These are phyloP conservation scores for Fusarium luffae DNA, from an alignment of 2,329 filamentous ascomycete genomes.

Conservation along the genomic window DNA sequence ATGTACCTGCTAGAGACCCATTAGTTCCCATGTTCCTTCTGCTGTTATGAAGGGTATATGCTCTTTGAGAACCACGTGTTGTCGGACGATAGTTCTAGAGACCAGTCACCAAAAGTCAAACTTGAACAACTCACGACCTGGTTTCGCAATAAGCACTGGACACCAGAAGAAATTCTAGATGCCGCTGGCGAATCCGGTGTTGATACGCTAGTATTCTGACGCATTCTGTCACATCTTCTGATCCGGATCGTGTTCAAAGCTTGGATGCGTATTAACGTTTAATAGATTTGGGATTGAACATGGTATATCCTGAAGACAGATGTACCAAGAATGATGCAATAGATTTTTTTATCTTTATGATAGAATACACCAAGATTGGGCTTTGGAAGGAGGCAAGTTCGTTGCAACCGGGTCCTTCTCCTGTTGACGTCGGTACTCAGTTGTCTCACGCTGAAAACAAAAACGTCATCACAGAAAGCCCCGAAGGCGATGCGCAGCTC, in stretches of 20 bases:
- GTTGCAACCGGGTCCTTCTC: background rate
- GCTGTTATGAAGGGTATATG: slow-evolving; percentile 10
- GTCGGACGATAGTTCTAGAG: background rate
- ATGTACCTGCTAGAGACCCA: too few relatives aligned
- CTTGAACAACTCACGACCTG: background rate
- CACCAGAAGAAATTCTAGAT: background rate
- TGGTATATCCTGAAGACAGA: too few relatives aligned
- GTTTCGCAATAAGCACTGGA: background rate
- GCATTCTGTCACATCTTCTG: background rate
- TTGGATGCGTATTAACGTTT: background rate
- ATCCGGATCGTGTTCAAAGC: background rate
- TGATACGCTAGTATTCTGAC: background rate
- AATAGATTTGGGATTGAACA: background rate
- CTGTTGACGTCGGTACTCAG: background rate
- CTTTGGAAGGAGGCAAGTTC: background rate
- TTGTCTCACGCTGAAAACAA: background rate
- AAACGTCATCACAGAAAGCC: background rate
- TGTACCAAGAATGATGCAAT: background rate
- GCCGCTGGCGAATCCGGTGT: background rate
- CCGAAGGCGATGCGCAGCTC: background rate
- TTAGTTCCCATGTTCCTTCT: too few relatives aligned
- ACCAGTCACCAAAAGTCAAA: background rate
- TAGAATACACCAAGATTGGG: background rate
- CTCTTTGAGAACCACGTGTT: background rate
- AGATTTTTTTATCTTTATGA: background rate